Evolutionary conservation across 768 basidiomycete genomes (phyloP).

Genomic region (Termitomyces sp.): DNA sequence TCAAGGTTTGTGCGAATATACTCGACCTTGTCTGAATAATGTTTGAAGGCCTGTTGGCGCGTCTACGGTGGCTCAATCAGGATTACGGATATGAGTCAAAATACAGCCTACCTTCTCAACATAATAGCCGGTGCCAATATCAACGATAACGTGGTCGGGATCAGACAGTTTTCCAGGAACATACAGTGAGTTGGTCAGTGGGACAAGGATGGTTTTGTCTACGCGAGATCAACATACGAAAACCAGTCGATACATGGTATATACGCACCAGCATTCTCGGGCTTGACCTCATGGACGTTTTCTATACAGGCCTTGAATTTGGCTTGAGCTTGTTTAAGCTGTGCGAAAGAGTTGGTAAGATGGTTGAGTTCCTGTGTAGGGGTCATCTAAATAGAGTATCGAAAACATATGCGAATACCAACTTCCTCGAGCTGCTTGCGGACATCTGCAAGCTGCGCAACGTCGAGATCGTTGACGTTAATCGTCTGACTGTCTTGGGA

Average conservation of each 20-base stretch:
- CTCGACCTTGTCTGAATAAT: constrained; percentile 77
- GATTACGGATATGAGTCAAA: background rate
- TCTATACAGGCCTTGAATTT: constrained; percentile 89
- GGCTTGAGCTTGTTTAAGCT: constrained; percentile 87
- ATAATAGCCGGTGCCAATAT: constrained; percentile 95
- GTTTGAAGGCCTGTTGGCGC: constrained; percentile 69
- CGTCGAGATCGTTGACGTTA: constrained; percentile 76
- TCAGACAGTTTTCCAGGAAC: constrained; percentile 88
- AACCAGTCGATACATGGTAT: background rate
- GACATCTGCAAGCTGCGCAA: constrained; percentile 84
- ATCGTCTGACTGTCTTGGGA: constrained; percentile 61
- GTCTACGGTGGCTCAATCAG: constrained; percentile 43
- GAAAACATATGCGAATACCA: constrained; percentile 5
- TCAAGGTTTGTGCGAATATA: constrained; percentile 83
- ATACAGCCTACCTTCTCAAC: constrained; percentile 73
- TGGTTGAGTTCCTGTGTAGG: constrained; percentile 81
- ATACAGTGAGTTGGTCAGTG: constrained; percentile 91
- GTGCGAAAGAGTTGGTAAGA: constrained; percentile 85
- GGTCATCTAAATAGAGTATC: background rate
- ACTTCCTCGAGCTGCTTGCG: constrained; percentile 92
- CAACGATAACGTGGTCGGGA: constrained; percentile 83
- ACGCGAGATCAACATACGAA: background rate
- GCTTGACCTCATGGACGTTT: constrained; percentile 70
- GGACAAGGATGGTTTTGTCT: constrained; percentile 90
- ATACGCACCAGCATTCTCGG: constrained; percentile 52